A percentile compares a stretch with the other conserved stretches of the same genome.
Conservation (phyloP, 2,329 filamentous ascomycete species). For the Neopestalotiopsis clavispora region DNA sequence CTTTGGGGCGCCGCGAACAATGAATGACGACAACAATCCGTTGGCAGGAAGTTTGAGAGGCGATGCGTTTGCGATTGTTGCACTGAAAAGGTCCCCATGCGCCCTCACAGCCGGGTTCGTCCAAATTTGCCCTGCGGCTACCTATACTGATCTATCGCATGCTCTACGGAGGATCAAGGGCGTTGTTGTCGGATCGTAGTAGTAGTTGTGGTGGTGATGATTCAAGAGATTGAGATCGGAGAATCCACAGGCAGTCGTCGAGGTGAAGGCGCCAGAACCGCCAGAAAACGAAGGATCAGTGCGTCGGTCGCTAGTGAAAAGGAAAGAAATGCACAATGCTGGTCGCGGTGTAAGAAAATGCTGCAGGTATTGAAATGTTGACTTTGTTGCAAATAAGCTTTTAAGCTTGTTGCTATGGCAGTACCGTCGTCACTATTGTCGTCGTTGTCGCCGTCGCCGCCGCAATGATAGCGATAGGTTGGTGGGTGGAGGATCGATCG, state of each 20-base stretch:
- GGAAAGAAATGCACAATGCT: background rate
- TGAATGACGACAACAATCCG: background rate
- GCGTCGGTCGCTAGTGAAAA: background rate
- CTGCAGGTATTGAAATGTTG: background rate
- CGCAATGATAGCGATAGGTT: background rate
- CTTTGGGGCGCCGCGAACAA: background rate
- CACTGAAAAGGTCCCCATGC: background rate
- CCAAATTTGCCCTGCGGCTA: background rate
- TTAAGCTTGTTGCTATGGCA: background rate
- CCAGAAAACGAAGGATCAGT: background rate
- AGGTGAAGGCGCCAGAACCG: background rate
- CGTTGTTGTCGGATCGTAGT: background rate
- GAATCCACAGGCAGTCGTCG: background rate
- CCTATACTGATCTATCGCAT: constrained; percentile 9
- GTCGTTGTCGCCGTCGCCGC: background rate
- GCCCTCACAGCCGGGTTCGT: background rate
- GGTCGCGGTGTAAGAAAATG: background rate
- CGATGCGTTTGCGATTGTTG: constrained; percentile 8
- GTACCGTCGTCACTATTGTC: background rate
- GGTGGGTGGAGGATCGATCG: background rate
- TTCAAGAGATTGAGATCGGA: background rate
- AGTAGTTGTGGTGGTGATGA: background rate
- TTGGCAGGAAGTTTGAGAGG: background rate
- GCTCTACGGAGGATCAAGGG: background rate
- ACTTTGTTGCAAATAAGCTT: background rate